These are phyloP conservation scores for Penicillium sp. DNA, from an alignment of 2,329 filamentous ascomycete species.

Conservation along the genomic window DNA sequence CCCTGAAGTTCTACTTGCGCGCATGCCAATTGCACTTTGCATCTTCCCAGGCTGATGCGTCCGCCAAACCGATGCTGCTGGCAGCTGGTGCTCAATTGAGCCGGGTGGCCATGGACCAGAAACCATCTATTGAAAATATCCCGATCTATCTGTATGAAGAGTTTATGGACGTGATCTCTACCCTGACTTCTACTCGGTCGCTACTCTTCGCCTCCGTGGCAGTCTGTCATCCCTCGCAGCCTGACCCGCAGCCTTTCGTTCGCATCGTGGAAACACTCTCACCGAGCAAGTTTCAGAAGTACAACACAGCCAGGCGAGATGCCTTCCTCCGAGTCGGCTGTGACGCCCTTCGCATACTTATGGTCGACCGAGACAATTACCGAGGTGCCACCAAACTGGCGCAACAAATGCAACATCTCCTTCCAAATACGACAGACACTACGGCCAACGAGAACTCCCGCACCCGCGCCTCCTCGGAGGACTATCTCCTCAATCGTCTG, in stretches of 20 bases:
- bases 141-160: constrained; percentile 33
- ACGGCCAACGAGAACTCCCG: constrained; percentile 12
- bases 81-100: constrained; percentile 27
- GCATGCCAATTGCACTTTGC: constrained; percentile 24
- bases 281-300: constrained; percentile 17
- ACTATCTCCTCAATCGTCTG: constrained; percentile 26
- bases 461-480: constrained; percentile 18
- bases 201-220: constrained; percentile 31
- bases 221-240: constrained; percentile 40
- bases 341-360: constrained; percentile 38
- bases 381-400: constrained; percentile 31
- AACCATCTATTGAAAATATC: constrained; percentile 26
- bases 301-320: constrained; percentile 24
- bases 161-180: constrained; percentile 26
- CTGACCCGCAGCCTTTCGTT: constrained; percentile 33
- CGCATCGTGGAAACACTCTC: constrained; percentile 26
- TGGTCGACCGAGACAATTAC: constrained; percentile 30
- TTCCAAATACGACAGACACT: constrained; percentile 24
- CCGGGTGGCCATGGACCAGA: constrained; percentile 24
- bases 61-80: constrained; percentile 23
- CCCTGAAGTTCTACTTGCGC: constrained; percentile 32
- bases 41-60: constrained; percentile 5
- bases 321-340: constrained; percentile 35
- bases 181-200: constrained; percentile 20
- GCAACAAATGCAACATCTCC: constrained; percentile 29